A percentile compares a stretch with the other conserved stretches of the same genome.
Evolutionary conservation across 1,284 basidiomycete species (phyloP).

Genomic region (Irpex sp.): DNA sequence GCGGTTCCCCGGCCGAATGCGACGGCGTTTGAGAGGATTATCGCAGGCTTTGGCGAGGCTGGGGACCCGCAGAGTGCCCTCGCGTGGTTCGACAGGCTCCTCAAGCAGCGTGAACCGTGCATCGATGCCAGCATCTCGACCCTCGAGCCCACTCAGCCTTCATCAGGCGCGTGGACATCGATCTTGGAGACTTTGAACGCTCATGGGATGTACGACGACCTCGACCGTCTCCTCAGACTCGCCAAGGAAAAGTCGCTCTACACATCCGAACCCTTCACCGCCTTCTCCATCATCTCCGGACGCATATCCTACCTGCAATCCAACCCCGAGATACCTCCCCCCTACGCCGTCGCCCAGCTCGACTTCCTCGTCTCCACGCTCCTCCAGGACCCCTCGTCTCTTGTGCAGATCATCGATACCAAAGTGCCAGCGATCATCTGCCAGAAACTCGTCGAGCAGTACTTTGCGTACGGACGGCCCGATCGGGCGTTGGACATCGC

Average conservation of each 20-base stretch:
- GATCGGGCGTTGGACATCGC: conserved; percentile 16
- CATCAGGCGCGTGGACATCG: conserved; percentile 43
- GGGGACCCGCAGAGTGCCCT: conserved; percentile 66
- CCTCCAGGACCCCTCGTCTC: neutral
- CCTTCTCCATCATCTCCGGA: neutral
- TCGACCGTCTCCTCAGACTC: conserved; percentile 3
- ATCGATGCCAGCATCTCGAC: conserved; percentile 30
- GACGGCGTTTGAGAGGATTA: conserved; percentile 62
- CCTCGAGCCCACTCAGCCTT: conserved; percentile 48
- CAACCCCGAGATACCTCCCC: neutral
- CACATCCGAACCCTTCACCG: neutral
- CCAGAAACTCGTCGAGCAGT: conserved; percentile 17
- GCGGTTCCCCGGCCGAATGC: conserved; percentile 58
- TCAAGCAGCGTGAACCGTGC: conserved; percentile 36
- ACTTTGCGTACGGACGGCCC: conserved; percentile 12
- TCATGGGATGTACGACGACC: conserved; percentile 42
- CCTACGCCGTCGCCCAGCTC: neutral
- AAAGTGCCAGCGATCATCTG: conserved; percentile 6
- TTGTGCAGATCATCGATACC: too few species aligned
- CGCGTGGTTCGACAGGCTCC: conserved; percentile 67
- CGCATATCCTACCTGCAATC: neutral
- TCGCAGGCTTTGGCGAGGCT: conserved; percentile 60
- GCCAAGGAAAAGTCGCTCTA: neutral
- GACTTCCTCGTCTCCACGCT: neutral
- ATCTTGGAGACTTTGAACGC: conserved; percentile 53